Conservation (phyloP, 2,329 filamentous ascomycete species). For the Cladobotryum mycophilum region DNA sequence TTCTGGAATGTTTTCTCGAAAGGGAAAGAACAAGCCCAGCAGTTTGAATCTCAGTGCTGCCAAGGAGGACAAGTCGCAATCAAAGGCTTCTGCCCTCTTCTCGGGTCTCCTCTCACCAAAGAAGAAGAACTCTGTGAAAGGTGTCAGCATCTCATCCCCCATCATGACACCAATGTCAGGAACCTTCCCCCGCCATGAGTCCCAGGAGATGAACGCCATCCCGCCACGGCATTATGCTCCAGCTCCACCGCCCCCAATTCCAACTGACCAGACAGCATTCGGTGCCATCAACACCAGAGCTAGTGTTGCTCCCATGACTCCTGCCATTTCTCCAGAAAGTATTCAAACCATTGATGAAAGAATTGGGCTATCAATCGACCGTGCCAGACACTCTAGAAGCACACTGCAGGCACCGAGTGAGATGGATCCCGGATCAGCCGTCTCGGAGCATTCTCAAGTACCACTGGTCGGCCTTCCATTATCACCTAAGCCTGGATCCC, state of each 20-base stretch:
- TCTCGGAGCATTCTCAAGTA: constrained; percentile 44
- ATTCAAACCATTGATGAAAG: constrained; percentile 50
- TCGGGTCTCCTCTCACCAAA: constrained; percentile 56
- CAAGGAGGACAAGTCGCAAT: constrained; percentile 46
- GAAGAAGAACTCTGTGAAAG: constrained; percentile 46
- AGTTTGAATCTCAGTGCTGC: constrained; percentile 41
- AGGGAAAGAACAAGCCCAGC: constrained; percentile 43
- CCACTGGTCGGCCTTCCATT: constrained; percentile 46
- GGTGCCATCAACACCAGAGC: constrained; percentile 20
- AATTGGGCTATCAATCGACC: constrained; percentile 36
- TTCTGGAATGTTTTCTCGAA: constrained; percentile 34
- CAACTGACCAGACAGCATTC: constrained; percentile 39
- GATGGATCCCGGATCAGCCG: constrained; percentile 45
- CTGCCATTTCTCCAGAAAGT: constrained; percentile 35
- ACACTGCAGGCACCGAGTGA: constrained; percentile 35
- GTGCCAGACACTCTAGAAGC: constrained; percentile 29
- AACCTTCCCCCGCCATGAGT: constrained; percentile 50
- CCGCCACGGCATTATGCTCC: constrained; percentile 54
- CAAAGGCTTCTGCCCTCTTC: constrained; percentile 52
- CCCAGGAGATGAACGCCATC: constrained; percentile 52
- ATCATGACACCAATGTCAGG: constrained; percentile 58
- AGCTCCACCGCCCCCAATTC: constrained; percentile 50
- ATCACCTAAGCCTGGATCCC: constrained; percentile 32
- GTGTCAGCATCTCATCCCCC: constrained; percentile 56
- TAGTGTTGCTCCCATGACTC: constrained; percentile 21